Evolutionary conservation across 768 basidiomycete species (phyloP).

Genomic region (Naganishia vaughanmartiniae): DNA sequence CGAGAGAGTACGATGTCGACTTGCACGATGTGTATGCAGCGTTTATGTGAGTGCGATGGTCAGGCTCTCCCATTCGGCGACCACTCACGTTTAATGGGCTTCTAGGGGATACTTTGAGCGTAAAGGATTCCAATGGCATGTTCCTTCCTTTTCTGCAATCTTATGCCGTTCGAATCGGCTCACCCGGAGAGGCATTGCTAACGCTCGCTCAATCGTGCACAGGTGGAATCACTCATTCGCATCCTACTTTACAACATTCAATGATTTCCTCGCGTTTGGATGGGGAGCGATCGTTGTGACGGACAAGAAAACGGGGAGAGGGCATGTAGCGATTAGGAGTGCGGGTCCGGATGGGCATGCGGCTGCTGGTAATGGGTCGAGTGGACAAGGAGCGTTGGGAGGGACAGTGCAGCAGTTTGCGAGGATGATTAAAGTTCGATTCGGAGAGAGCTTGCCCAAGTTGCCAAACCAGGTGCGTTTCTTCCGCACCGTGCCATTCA

Average conservation of each 20-base stretch:
- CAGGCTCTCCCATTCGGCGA: not conserved
- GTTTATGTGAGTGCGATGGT: slow-evolving; percentile 38
- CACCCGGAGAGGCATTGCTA: slow-evolving; percentile 29
- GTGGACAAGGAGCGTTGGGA: slow-evolving; percentile 25
- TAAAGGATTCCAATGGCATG: slow-evolving; percentile 31
- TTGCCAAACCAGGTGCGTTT: slow-evolving; percentile 30
- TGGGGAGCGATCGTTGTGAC: slow-evolving; percentile 47
- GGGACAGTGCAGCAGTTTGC: slow-evolving; percentile 49
- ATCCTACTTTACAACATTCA: slow-evolving; percentile 47
- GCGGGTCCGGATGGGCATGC: not conserved
- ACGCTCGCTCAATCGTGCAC: slow-evolving; percentile 32
- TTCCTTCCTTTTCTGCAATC: not conserved
- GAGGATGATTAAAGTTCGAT: slow-evolving; percentile 46
- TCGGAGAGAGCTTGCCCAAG: slow-evolving; percentile 34
- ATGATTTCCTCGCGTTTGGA: slow-evolving; percentile 49
- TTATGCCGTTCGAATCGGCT: not conserved
- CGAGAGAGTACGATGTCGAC: slow-evolving; percentile 46
- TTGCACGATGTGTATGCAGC: slow-evolving; percentile 50
- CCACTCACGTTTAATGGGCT: not conserved
- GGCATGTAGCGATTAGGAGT: slow-evolving; percentile 28
- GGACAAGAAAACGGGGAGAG: slow-evolving; percentile 29
- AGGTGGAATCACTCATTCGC: slow-evolving; percentile 51
- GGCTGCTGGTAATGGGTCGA: slow-evolving; percentile 28
- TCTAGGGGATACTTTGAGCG: slow-evolving; percentile 33
- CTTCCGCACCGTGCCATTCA: slow-evolving; percentile 41